Base-by-base conservation (phyloP, 1,284 basidiomycete species). In the Heliocybe sulcata region DNA sequence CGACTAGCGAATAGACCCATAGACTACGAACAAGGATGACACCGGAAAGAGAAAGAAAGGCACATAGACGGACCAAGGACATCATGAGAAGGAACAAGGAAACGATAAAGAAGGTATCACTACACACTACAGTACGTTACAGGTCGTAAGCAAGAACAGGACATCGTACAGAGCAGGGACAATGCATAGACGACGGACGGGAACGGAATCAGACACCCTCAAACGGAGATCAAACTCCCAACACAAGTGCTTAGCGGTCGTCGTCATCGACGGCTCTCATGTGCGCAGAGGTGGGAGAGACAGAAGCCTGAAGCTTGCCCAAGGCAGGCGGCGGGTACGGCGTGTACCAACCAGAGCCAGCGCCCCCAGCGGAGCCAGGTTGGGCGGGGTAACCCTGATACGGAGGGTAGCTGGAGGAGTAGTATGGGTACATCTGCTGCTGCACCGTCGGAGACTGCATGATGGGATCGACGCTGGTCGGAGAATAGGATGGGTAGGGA, bases 41-140 rank as follows among this genome's bases (percentile, higher is more conserved):
- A n/a, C 4, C 12, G 29, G 4, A 12, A 42, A 20, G 38, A 42
- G 38, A 42, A 20, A 20, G 38, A 16, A n/a, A 42, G 8, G 19
- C 19, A 42, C n/a, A 20, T 6, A 16, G n/a, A 16, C 6, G n/a
- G 38, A 16, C 12, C 8, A 42, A 42, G 19, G 38, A 31, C 29
- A 31, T 31, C 29, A 20, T 16, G 38, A 42, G 8, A n/a, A 16
- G 19, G 16, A 42, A 20, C 16, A n/a, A 42, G 38, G 16, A 42
- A n/a, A 42, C 6, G 19, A 42, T 8, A n/a, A 42, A 16, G 38
- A 42, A 42, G 38, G n/a, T 42, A 42, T 42, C 38, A 42, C 38
- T 42, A 42, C 38, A 42, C 38, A 42, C 38, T 42, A 42, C 38
- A 42, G 38, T 42, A 42, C 38, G 38, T 42, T 42, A 42, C 38